Percentiles rank a stretch among this genome's conserved stretches.
phyloP scores from a whole-genome alignment of 768 basidiomycete species.

The Boletus subparvulus region DNA sequence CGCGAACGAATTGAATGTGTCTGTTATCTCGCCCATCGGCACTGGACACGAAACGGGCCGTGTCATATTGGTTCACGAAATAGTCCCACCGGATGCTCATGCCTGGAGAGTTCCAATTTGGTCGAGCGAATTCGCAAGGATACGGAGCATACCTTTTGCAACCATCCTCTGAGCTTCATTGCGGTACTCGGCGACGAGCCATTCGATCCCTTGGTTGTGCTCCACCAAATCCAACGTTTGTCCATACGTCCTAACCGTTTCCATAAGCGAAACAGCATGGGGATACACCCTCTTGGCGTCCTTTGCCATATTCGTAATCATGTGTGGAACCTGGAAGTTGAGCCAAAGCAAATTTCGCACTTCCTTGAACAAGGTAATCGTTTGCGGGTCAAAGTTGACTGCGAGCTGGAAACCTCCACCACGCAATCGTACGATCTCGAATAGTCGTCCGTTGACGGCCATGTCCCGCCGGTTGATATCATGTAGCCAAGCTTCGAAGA shows the following conservation, averaged over 20 bases:
- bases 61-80: constrained; percentile 93
- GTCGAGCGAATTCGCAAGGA: neutral
- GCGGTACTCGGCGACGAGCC: constrained; percentile 92
- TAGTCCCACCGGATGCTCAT: constrained; percentile 97
- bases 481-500: constrained; percentile 95
- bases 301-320: constrained; percentile 95
- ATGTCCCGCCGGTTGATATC: constrained; percentile 94
- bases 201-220: constrained; percentile 86
- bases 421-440: constrained; percentile 80
- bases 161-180: constrained; percentile 95
- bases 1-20: constrained; percentile 91
- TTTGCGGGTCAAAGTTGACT: constrained; percentile 98
- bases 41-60: constrained; percentile 67
- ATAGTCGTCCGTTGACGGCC: constrained; percentile 87
- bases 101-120: constrained; percentile 45
- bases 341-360: constrained; percentile 95
- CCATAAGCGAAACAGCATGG: constrained; percentile 97
- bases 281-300: constrained; percentile 98
- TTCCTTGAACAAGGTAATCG: constrained; percentile 98
- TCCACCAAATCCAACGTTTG: constrained; percentile 94
- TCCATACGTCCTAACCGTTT: constrained; percentile 96
- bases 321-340: constrained; percentile 92
- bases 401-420: constrained; percentile 83
- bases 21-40: constrained; percentile 81
- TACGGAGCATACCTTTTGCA: constrained; percentile 59